Evolutionary conservation across 2,329 filamentous ascomycete genomes (phyloP), one percentile per base, ranked within the genome.

Genomic region (Colletotrichum graminicola): DNA sequence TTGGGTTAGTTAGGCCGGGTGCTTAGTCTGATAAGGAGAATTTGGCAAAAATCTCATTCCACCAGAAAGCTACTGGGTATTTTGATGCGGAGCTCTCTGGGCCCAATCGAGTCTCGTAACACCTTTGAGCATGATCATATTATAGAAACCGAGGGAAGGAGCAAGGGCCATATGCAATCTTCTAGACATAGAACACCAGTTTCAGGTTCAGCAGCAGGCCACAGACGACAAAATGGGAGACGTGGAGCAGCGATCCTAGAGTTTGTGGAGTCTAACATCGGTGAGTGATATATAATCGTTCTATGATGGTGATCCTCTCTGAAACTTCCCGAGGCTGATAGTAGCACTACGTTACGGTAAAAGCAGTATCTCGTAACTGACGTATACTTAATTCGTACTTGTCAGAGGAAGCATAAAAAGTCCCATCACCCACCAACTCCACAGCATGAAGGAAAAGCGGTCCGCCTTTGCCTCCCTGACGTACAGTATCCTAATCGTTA

Each of bases 131-230:
- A 32, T 16, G 52, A 23, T 32, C 34, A 34, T 47, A 63, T 36
- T 39, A 39, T 49, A 29, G 26, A 56, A 36, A 21, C 39, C 34
- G 8, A n/a, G 57, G 68, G 52, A 34, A 16, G 43, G 45, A 23
- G n/a, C 26, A 41, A 51, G 52, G 57, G 41, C 57, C 60, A 63
- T 67, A 71, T 71, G 67, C 52, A 47, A 32, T 21, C 11, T 34
- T 26, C 21, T 32, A 41, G 29, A 55, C 32, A 26, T 60, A 34
- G 43, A 5, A 18, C 23, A 34, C 36, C 49, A 55, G 34, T 47
- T 29, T 32, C 41, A 43, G 18, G n/a, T 12, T 39, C 64, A 29
- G 10, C 6, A 41, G 43, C 29, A 26, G 3, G 49, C 32, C 12
- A 34, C 6, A 39, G 41, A 45, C 39, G n/a, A 36, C 26, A 62